Base-by-base conservation (phyloP, 164 flowering plant species). In the Kalanchoe fedtschenkoi region DNA sequence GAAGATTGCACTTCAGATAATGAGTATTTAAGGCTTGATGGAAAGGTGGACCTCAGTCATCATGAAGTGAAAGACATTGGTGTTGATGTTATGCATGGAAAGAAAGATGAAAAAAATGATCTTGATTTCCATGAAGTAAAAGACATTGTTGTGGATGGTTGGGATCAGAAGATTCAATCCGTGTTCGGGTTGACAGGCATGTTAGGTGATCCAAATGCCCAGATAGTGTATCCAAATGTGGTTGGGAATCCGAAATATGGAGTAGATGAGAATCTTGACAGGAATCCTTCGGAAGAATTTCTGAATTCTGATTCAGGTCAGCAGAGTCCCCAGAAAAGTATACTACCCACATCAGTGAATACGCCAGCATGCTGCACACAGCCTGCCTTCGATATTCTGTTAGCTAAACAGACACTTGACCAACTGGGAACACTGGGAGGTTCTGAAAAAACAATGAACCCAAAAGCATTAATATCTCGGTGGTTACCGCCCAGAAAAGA, bases 401-500 rank as follows among this genome's bases (percentile, higher is more conserved):
- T 71, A 51, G 65, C 68, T 34, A 76, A 79, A 55, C 75, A 61
- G 66, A 82, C 74, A 70, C 43, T 47, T 35, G 79, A 81, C 65
- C 80, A 66, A 58, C 77, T 62, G 60, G 91, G 81, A 41, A 58
- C 80, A 47, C 74, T 71, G 41, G 68, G 64, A 1, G 13, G 68
- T 61, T 24, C 35, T 24, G 61, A 38, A 43, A 85, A 78, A 68
- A 57, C 56, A 58, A 73, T 85, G 57, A 81, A 73, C 67, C 65
- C 75, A 60, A 62, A 63, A 38, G 76, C 32, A 51, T 15, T 51
- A 11, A 51, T 77, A 28, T 69, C 89, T 65, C 69, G 81, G 64
- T 87, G 93, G 93, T 75, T 85, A 32, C 85, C 89, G 0, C 72
- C 95, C 34, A 80, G 71, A 57, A 83, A 82, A 65, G 78, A 74